These are phyloP conservation scores for Rachicladosporium sp. DNA, from an alignment of 2,329 filamentous ascomycete genomes.

Conservation along the genomic window DNA sequence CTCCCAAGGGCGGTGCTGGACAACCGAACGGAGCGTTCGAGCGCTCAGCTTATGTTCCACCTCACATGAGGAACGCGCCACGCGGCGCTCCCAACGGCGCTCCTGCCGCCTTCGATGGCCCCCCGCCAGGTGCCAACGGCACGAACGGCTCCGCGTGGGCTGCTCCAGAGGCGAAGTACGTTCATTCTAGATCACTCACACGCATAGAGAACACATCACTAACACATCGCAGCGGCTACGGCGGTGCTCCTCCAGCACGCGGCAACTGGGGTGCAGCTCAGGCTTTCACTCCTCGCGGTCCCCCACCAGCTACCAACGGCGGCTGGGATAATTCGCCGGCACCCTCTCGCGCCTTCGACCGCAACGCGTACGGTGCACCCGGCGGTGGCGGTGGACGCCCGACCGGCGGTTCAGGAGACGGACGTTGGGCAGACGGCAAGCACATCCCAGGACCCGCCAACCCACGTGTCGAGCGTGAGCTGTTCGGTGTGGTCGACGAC, in stretches of 20 bases:
- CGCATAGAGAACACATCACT: constrained; percentile 4
- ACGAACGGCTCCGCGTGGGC: constrained; percentile 48
- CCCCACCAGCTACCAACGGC: constrained; percentile 8
- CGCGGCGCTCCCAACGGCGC: constrained; percentile 29
- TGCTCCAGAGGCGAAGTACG: constrained; percentile 18
- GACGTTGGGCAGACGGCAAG: constrained; percentile 94
- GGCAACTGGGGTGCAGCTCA: constrained; percentile 42
- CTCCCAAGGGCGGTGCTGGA: constrained; percentile 22
- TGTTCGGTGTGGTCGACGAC: constrained; percentile 84
- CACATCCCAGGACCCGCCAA: constrained; percentile 84
- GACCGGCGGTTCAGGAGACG: constrained; percentile 79
- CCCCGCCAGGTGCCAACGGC: constrained; percentile 36
- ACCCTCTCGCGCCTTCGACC: constrained; percentile 36
- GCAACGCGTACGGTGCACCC: constrained; percentile 49
- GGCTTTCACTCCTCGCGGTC: constrained; percentile 42
- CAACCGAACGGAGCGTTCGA: constrained; percentile 32
- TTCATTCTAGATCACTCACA: background rate
- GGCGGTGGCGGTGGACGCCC: constrained; percentile 42
- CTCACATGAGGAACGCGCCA: constrained; percentile 55
- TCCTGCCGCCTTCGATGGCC: constrained; percentile 43
- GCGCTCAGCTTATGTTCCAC: constrained; percentile 70
- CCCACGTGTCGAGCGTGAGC: constrained; percentile 81
- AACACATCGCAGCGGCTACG: constrained; percentile 33
- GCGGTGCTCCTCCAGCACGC: constrained; percentile 23
- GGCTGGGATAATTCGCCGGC: background rate